Evolutionary conservation across 495 filamentous ascomycete species (phyloP).

Genomic region (Pseudevernia furfuracea): DNA sequence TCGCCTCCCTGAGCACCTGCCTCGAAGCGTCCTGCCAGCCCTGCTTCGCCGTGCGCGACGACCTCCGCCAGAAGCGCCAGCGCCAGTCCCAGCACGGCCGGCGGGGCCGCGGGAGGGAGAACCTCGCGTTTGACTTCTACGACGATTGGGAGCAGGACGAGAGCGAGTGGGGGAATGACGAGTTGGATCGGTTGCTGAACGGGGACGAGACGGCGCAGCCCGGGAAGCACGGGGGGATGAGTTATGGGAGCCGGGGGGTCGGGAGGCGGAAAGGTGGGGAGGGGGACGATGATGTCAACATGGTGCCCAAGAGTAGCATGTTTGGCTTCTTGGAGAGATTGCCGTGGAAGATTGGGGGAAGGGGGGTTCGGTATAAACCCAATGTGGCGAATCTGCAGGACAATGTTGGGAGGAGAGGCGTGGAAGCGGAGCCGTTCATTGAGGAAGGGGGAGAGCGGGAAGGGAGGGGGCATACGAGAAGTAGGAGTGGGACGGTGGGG

Average conservation of each 20-base stretch:
- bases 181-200: constrained; percentile 79
- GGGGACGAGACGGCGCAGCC: constrained; percentile 66
- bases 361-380: constrained; percentile 74
- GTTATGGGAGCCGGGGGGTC: constrained; percentile 65
- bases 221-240: constrained; percentile 72
- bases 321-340: constrained; percentile 80
- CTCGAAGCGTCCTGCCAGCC: constrained; percentile 61
- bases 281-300: constrained; percentile 65
- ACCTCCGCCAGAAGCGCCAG: constrained; percentile 16
- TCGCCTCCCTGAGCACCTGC: constrained; percentile 56
- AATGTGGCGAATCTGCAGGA: constrained; percentile 87
- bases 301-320: constrained; percentile 79
- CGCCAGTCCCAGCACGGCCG: constrained; percentile 54
- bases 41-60: constrained; percentile 49
- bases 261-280: constrained; percentile 59
- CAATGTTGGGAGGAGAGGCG: constrained; percentile 53
- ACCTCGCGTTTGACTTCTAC: constrained; percentile 93
- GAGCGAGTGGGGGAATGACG: constrained; percentile 67
- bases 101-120: constrained; percentile 60
- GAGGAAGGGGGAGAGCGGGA: constrained; percentile 45
- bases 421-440: constrained; percentile 67
- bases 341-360: constrained; percentile 78
- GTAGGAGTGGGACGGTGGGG: constrained; percentile 72
- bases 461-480: constrained; percentile 43
- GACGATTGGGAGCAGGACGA: constrained; percentile 92